Evolutionary conservation across 2,329 filamentous ascomycete species (phyloP), one percentile per base, ranked within the genome.

Genomic region (Pseudohalonectria lignicola): DNA sequence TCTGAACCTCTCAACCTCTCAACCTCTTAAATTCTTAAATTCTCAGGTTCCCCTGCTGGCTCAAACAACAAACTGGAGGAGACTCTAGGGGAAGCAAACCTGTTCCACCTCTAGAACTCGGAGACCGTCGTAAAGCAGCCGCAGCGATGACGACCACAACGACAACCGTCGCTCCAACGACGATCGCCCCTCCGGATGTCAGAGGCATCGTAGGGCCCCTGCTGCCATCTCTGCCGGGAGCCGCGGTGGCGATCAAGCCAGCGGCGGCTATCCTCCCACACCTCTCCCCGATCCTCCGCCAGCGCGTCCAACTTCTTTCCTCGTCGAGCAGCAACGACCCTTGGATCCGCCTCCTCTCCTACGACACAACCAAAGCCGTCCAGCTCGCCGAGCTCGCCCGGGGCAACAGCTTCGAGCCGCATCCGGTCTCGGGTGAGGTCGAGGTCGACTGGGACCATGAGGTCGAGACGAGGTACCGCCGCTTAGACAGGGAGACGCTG

Each of bases 391-490:
- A 74, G 41, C 62, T 81, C 12, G 76, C 77, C 23, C 69, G 71
- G 47, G 69, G 71, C 40, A 74, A 82, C 38, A 62, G 69, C 33
- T 64, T 90, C 23, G 82, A 88, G 55, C 82, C 82, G n/a, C 85
- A 92, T 50, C 85, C 85, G 3, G 76, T 82, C 4, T 86, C 82
- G 3, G 84, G 83, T 39, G 83, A 88, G 56, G 74, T 90, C 39
- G 84, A 90, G 59, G 60, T 88, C 16, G 78, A 84, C 54, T 76
- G 72, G 67, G 71, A 76, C 49, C 34, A 67, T 40, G 80, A 86
- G 40, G 69, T 75, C 7, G 66, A 75, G 42, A 66, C 69, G 20
- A 67, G 71, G 38, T 90, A 79, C 59, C 67, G 74, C 42, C 68
- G 82, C n/a, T 55, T 85, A 26, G 85, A 92, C 50, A 61, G 72